Percentiles rank a stretch among this genome's conserved stretches.
Evolutionary conservation across 306 rosid species (phyloP).

Genomic region (Sophora flavescens): DNA sequence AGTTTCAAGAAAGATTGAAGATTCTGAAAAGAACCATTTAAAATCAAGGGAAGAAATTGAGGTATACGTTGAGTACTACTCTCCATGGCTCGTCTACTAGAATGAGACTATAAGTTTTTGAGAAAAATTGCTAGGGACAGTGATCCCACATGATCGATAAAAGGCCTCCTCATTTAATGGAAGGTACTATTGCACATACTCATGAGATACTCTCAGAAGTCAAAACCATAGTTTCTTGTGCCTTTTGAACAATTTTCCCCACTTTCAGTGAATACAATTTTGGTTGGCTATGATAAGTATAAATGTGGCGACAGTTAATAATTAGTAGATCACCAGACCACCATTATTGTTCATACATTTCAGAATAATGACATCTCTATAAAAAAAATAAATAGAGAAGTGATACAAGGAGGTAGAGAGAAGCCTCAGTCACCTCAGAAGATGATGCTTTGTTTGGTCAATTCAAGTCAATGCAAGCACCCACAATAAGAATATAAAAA

Average conservation of each 20-base stretch:
- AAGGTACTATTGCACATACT: constrained; percentile 32
- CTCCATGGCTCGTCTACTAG: constrained; percentile 40
- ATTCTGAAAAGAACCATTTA: too few relatives aligned
- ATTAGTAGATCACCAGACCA: constrained; percentile 32
- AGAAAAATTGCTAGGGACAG: constrained; percentile 43
- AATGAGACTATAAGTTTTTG: constrained; percentile 60
- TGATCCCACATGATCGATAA: constrained; percentile 18
- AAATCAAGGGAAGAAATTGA: constrained; percentile 59
- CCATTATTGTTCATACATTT: constrained; percentile 2
- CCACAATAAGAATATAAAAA: too few relatives aligned
- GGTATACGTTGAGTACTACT: constrained; percentile 36
- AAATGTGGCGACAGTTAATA: constrained; percentile 10
- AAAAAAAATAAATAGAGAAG: too few relatives aligned
- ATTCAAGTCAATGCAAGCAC: too few relatives aligned
- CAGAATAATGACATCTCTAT: not conserved
- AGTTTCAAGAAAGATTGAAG: too few relatives aligned
- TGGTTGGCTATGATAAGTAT: constrained; percentile 3
- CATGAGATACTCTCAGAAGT: constrained; percentile 9
- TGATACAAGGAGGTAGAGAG: too few relatives aligned
- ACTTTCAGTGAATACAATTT: constrained; percentile 23
- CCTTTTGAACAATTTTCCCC: constrained; percentile 13
- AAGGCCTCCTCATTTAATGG: constrained; percentile 22
- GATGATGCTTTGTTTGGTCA: too few relatives aligned
- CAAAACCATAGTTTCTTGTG: not conserved
- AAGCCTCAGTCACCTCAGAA: too few relatives aligned